Base-by-base conservation (phyloP, 1,139 yeast species). In the Saccharomyces hybrid region DNA sequence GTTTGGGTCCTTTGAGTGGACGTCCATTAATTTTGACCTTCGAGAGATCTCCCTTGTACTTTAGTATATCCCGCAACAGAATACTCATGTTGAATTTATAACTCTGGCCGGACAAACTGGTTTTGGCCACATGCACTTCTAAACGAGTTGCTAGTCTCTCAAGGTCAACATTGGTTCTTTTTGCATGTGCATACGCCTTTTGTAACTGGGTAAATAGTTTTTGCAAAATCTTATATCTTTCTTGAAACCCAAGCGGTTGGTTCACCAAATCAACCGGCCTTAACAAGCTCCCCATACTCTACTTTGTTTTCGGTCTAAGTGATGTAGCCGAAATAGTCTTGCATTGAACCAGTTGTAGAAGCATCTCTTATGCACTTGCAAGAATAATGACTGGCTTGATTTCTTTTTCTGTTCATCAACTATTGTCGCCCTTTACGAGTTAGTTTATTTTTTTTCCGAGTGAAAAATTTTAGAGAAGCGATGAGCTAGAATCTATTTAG, bases 241-340 rank as follows among this genome's bases (percentile, higher is more conserved):
- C 70, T 50, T 65, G 70, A 51, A 65, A 69, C 0, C 65, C 62
- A 1, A 65, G 66, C 8, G 70, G 69, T 48, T 66, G 70, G 0
- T 54, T 58, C 23, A 57, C 62, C 56, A 68, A 47, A 54, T 66
- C 70, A 23, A 63, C 57, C 1, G 72, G 71, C 9, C 70, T 60
- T 38, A 68, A 52, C 2, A 52, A 34, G 7, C 25, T 34, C 0
- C 42, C 42, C 42, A 34, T 34, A 3, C 13, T 4, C 23, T 14
- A 14, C 20, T 34, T 34, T 34, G 4, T 34, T 14, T 2, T 34
- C 3, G 13, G 6, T 34, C 3, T 3, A 16, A 57, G 20, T 16
- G 2, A 2, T 34, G 16, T 11, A 4, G 20, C 20, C 20, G 3
- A 20, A 20, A 20, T 20, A 20, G 3, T 1, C 42, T 0, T 0